phyloP scores from a whole-genome alignment of 345 rosid genomes.

The thale cress (Arabidopsis thaliana) region TAIR10.1 NC_003070.9:26565001-26565500 shows the following conservation, averaged over 20 bases:
- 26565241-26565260: background rate
- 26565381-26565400: constrained; percentile 7
- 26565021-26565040: constrained; percentile 86
- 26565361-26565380: background rate
- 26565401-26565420: background rate
- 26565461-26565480: constrained; percentile 17
- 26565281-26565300: constrained; percentile 1
- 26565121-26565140: constrained; percentile 72
- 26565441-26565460: background rate
- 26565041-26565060: constrained; percentile 79
- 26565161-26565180: constrained; percentile 31
- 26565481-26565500: constrained; percentile 14
- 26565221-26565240: background rate
- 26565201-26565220: background rate
- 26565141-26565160: constrained; percentile 58
- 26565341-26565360: constrained; percentile 19
- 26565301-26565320: background rate
- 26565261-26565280: background rate
- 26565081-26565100: constrained; percentile 89
- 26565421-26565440: background rate
- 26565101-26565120: constrained; percentile 82
- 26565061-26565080: constrained; percentile 91
- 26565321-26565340: constrained; percentile 15
- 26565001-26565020: constrained; percentile 81
- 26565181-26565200: background rate